These are phyloP conservation scores for Eucalyptus decipiens DNA, from an alignment of 345 rosid genomes.

Conservation along the genomic window DNA sequence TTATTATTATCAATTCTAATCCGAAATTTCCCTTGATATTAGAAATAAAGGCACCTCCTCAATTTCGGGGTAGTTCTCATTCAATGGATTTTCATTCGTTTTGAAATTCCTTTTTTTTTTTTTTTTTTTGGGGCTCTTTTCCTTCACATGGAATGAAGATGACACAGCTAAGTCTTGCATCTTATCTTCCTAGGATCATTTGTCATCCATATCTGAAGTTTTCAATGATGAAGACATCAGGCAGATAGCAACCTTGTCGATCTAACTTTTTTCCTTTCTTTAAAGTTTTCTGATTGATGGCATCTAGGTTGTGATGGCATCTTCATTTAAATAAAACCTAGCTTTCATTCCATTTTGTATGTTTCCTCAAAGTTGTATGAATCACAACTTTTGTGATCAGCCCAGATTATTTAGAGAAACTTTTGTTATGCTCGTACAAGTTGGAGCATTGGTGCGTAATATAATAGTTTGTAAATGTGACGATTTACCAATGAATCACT, in stretches of 20 bases:
- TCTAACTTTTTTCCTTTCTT: background rate
- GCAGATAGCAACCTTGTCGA: background rate
- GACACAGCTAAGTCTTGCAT: background rate
- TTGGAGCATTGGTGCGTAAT: background rate
- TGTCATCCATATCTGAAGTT: background rate
- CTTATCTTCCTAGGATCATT: background rate
- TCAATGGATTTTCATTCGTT: background rate
- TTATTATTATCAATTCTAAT: background rate
- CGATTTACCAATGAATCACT: background rate
- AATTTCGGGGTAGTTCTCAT: background rate
- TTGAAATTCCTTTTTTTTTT: background rate
- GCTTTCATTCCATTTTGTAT: background rate
- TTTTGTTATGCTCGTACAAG: background rate
- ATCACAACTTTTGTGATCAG: background rate
- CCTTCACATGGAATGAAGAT: background rate
- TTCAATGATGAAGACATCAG: background rate
- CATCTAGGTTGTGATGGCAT: background rate
- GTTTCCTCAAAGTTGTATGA: background rate
- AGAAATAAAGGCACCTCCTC: background rate
- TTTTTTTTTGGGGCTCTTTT: background rate
- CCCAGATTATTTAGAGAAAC: background rate
- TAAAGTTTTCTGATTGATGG: background rate
- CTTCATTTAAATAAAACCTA: background rate
- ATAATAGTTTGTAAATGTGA: background rate
- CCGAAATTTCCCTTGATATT: background rate